Base-by-base conservation (phyloP, 441 rosid species). In the Euphorbia schlechtendalii region DNA sequence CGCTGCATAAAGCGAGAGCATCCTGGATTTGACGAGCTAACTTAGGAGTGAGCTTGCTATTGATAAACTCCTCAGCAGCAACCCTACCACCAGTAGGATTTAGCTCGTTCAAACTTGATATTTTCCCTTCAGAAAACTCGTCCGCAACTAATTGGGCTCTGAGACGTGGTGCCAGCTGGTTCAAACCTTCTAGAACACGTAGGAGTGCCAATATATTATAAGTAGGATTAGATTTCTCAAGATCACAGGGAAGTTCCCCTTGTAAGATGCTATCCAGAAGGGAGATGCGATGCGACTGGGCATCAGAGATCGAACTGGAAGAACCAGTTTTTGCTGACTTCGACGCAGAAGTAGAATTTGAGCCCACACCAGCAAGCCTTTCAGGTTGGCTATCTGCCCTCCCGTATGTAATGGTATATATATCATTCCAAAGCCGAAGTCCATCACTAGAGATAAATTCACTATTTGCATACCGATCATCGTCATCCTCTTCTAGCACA, bases 21-120 rank as follows among this genome's bases (percentile, higher is more conserved):
- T 96, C 99, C 79, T 96, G 99, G 73, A 92, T 90, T 80, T 96
- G 99, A 62, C 98, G 83, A 65, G 99, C 96, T 78, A 96, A 81
- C 79, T 96, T 96, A 32, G 98, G 99, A 56, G 99, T 96, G 69
- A 96, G 97, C 84, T 96, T 96, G 69, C 79, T 77, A 69, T 89
- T 96, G 38, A 93, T 64, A 64, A 96, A 96, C 63, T 96, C 98
- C 69, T 92, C 99, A 10, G 69, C 59, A 64, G 91, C 76, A 71
- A 92, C 92, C 82, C 81, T 84, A 32, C 77, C 76, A 68, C 84
- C 85, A 56, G 68, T 38, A 40, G 79, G 69, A 76, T 72, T 84
- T 65, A 81, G 78, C 75, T 83, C 96, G 70, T 83, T 88, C 54
- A 85, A 69, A 75, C 63, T 78, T 17, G 76, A 69, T 72, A 71